phyloP scores from a whole-genome alignment of 805 yeast genomes.

The Torulaspora microellipsoides region DNA sequence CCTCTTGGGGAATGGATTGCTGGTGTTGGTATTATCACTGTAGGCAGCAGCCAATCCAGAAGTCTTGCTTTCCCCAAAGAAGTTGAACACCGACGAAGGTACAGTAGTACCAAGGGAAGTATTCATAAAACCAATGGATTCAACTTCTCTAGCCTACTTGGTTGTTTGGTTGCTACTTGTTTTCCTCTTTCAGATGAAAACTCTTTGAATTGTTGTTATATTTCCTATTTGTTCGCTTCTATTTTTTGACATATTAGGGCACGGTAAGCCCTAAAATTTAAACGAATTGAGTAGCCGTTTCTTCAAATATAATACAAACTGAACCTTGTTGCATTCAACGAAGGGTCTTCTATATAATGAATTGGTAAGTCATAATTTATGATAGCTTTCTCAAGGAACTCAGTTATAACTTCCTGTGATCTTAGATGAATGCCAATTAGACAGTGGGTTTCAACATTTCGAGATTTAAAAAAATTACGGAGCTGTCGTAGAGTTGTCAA shows the following conservation, averaged over 20 bases:
- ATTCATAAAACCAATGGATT: conserved; percentile 12
- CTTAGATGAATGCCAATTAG: conserved; percentile 33
- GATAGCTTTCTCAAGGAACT: conserved; percentile 28
- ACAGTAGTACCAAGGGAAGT: conserved; percentile 19
- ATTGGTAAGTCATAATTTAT: conserved; percentile 20
- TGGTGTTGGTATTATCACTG: conserved; percentile 1
- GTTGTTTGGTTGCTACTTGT: too few relatives aligned
- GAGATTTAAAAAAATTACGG: conserved; percentile 5
- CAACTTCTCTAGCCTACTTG: too few relatives aligned
- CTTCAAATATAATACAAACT: conserved; percentile 19
- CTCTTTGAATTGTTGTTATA: too few relatives aligned
- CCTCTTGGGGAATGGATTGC: not conserved
- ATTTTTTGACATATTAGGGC: too few relatives aligned
- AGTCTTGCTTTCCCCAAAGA: conserved; percentile 11
- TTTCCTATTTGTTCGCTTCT: too few relatives aligned
- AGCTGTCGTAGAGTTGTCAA: conserved; percentile 23
- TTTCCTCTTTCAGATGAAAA: too few relatives aligned
- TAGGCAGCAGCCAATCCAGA: conserved; percentile 7
- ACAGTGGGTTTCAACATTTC: conserved; percentile 9
- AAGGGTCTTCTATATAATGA: conserved; percentile 15
- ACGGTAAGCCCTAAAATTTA: not conserved
- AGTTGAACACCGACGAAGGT: conserved; percentile 18
- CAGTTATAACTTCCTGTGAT: conserved; percentile 28
- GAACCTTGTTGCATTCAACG: conserved; percentile 22
- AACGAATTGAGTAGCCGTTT: not conserved